Base-by-base conservation (phyloP, 768 basidiomycete genomes). In the Leccinum boreale region DNA sequence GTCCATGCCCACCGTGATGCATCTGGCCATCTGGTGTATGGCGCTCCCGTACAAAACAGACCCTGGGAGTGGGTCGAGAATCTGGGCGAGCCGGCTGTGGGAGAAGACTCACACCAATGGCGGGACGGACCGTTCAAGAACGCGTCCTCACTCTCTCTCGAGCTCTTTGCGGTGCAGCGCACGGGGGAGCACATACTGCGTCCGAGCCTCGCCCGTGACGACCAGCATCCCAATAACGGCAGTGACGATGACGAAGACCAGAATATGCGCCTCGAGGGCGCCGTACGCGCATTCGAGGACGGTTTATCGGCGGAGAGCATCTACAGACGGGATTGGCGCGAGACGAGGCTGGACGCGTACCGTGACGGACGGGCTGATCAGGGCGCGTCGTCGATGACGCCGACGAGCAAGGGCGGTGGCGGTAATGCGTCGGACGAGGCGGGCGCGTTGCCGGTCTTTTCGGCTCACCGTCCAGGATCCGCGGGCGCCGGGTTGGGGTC, bases 1-100 rank as follows among this genome's bases (percentile, higher is more conserved):
- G 78, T 81, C 3, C 81, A 81, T 49, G 81, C 83, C 3, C 78
- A 85, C 58, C 79, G 79, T 26, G 87, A 90, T 60, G 52, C 73
- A 2, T 73, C 73, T 12, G 87, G 87, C 0, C 76, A 78, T 17
- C 58, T 83, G 5, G 66, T 83, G 3, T 74, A 77, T 58, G 78
- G 81, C 19, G 66, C 73, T 4, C 78, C 81, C 2, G 86, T 92
- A 17, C 76, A 82, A 56, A 89, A 91, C 70, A 81, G 85, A 31
- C 89, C 91, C 4, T 93, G 90, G 90, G 90, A 93, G 69, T 92
- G 90, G 90, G 83, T 86, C 7, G 90, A 93, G 70, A 83, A 87
- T 66, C 65, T 92, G 3, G 89, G 89, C 9, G 65, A 74, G 11
- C 61, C 75, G 4, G 80, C 46, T 0, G 31, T 81, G 26, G 67